phyloP scores from a whole-genome alignment of 805 yeast genomes.

The Pichia cephalocereana region DNA sequence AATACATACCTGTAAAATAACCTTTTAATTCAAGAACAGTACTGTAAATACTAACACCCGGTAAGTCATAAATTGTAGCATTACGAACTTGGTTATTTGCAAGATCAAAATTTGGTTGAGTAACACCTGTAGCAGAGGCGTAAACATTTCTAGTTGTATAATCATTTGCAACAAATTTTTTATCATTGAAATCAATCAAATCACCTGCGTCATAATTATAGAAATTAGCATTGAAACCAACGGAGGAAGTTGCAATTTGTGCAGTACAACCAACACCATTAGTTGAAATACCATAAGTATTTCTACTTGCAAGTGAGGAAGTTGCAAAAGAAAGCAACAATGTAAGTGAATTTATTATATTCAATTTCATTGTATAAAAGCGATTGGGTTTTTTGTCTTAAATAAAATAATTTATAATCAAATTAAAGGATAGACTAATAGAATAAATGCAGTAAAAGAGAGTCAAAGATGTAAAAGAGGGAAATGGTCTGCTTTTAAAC shows the following conservation, averaged over 20 bases:
- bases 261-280: conserved; percentile 1
- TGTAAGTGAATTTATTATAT: conserved; percentile 1
- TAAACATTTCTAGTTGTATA: not conserved
- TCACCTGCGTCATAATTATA: not conserved
- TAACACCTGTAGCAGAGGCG: conserved; percentile 2
- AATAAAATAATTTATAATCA: too few species aligned
- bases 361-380: not conserved
- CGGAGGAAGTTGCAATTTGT: not conserved
- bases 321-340: not conserved
- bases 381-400: too few species aligned
- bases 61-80: not conserved
- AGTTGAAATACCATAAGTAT: not conserved
- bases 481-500: too few species aligned
- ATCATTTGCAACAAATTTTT: not conserved
- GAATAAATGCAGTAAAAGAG: too few species aligned
- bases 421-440: too few species aligned
- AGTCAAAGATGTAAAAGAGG: too few species aligned
- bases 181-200: not conserved
- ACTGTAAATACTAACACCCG: conserved; percentile 1
- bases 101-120: conserved; percentile 3
- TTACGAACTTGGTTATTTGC: conserved; percentile 19
- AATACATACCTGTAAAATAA: conserved; percentile 10
- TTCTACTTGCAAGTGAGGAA: not conserved
- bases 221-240: conserved; percentile 3
- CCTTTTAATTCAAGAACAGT: conserved; percentile 7